Evolutionary conservation across 2,329 filamentous ascomycete genomes (phyloP), one percentile per base, ranked within the genome.

Genomic region (Eutypa lata): DNA sequence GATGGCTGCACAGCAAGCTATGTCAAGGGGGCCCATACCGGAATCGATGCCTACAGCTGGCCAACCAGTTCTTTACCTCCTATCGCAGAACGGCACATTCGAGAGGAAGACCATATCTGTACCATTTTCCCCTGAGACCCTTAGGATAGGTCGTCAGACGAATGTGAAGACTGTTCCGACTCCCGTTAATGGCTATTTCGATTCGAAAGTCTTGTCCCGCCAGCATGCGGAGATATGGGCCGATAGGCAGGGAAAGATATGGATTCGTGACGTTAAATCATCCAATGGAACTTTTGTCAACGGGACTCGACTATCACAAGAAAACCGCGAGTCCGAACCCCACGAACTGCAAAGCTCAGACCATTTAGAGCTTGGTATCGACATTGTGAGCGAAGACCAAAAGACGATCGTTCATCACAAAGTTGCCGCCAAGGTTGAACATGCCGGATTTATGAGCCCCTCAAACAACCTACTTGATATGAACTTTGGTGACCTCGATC

Each of bases 241-340:
- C 21, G 82, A 85, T 57, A 72, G 77, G 50, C 86, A 89, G 57
- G 92, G 92, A 50, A 96, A 96, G 68, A 88, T 99, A 43, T 97
- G 87, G 82, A 97, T 99, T 61, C 85, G 92, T 53, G 94, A 99
- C 73, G 89, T 99, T 63, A 99, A 97, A 73, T 97, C 94, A 0
- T 99, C 94, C 40, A 99, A 99, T 68, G 94, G 94, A 53, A 99
- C 94, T 1, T 99, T 99, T 71, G 93, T 99, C 61, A 99, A 99
- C 65, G 91, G 91, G 19, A 84, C 88, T 51, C 86, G 94, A 28
- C 72, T 99, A 54, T 97, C 94, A 2, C 90, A 86, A 50, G 94
- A 99, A 70, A 99, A 97, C 65, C 86, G 92, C 62, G 94, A 99
- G 71, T 97, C 93, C 0, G 94, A 97, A 56, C 92, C 94, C 0